Percentiles rank a stretch among this genome's conserved stretches.
These are phyloP conservation scores for Curvularia spicifera DNA, from an alignment of 2,329 filamentous ascomycete genomes.

Conservation along the genomic window DNA sequence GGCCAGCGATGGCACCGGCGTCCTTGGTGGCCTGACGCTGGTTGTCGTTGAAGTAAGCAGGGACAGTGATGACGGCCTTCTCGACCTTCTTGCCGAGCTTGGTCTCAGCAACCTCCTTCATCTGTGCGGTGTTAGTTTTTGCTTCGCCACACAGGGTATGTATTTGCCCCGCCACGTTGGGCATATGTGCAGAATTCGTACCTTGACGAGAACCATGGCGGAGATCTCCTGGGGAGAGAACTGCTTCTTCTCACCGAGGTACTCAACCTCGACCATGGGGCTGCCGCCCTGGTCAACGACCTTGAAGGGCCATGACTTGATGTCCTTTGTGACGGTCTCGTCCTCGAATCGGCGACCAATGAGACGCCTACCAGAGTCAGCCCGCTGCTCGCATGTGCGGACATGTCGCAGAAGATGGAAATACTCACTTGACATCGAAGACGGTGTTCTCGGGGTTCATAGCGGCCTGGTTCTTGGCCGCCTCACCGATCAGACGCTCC, in stretches of 20 bases:
- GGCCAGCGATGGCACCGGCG: slow-evolving; percentile 93
- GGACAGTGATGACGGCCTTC: slow-evolving; percentile 98
- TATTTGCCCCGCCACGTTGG: slow-evolving; percentile 2
- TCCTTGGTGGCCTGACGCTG: slow-evolving; percentile 99
- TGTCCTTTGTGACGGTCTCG: slow-evolving; percentile 97
- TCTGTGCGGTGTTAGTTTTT: slow-evolving; percentile 61
- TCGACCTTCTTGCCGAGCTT: slow-evolving; percentile 99
- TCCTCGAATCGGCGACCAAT: slow-evolving; percentile 97
- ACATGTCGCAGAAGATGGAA: background rate
- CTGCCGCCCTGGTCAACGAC: slow-evolving; percentile 86
- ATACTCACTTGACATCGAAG: slow-evolving; percentile 97
- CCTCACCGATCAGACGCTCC: slow-evolving; percentile 99
- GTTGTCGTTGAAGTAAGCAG: slow-evolving; percentile 99
- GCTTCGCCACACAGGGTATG: background rate
- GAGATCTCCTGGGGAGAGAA: slow-evolving; percentile 99
- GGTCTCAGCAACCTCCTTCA: slow-evolving; percentile 98
- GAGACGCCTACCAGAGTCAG: slow-evolving; percentile 73
- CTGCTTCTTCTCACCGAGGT: slow-evolving; percentile 90
- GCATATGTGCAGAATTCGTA: slow-evolving; percentile 50
- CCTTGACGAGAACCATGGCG: slow-evolving; percentile 98
- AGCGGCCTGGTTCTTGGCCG: slow-evolving; percentile 99
- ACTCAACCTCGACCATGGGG: slow-evolving; percentile 93
- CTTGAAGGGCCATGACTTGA: slow-evolving; percentile 99
- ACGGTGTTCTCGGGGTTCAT: slow-evolving; percentile 99
- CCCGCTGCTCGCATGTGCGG: slow-evolving; percentile 8